Evolutionary conservation across 768 basidiomycete genomes (phyloP).

Genomic region (Rhodotorula taiwanensis): DNA sequence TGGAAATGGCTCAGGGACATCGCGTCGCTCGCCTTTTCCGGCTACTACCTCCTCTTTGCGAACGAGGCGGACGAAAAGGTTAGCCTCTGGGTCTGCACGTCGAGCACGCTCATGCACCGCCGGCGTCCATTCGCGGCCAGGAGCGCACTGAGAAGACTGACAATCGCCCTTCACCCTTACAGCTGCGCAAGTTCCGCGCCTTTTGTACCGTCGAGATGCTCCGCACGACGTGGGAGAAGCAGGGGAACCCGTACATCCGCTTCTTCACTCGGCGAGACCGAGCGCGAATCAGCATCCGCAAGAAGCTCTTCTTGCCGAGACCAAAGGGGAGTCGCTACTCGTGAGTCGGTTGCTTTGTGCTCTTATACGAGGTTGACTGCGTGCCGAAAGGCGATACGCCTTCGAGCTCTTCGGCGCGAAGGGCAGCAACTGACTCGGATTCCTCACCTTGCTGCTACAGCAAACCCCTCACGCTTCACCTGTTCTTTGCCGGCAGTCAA

Average conservation of each 20-base stretch:
- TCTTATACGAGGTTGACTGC: not conserved
- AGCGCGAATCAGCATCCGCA: conserved; percentile 59
- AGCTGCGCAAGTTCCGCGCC: conserved; percentile 87
- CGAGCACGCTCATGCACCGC: not conserved
- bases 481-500: conserved; percentile 72
- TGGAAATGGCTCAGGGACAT: conserved; percentile 87
- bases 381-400: too few relatives aligned
- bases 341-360: conserved; percentile 5
- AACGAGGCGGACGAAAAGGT: conserved; percentile 96
- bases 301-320: conserved; percentile 74
- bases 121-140: too few relatives aligned
- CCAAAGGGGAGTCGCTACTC: conserved; percentile 64
- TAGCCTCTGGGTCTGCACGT: conserved; percentile 16
- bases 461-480: conserved; percentile 71
- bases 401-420: too few relatives aligned
- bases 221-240: conserved; percentile 94
- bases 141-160: too few relatives aligned
- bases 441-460: conserved; percentile 37
- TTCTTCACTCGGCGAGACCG: conserved; percentile 53
- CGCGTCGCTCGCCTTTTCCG: conserved; percentile 71
- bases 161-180: not conserved
- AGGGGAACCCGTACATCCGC: conserved; percentile 80
- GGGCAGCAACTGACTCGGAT: too few relatives aligned
- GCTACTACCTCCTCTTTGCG: conserved; percentile 81
- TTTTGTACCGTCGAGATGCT: conserved; percentile 95